Percentiles rank a stretch among this genome's conserved stretches.
Conservation (phyloP, 768 basidiomycete genomes). For the Boletellus ananiceps region DNA sequence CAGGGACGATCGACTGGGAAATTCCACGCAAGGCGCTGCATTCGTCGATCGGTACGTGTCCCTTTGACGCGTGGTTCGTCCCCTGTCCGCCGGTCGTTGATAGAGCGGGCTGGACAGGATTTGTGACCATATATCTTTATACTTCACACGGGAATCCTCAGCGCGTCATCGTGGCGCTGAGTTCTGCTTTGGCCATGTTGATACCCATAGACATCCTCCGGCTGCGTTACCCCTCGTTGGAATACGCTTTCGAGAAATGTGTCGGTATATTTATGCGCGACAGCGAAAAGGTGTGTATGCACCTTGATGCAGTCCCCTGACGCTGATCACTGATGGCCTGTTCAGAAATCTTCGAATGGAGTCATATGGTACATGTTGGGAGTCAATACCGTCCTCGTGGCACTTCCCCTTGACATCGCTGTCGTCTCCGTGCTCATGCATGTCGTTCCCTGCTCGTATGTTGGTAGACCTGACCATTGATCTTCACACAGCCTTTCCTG, state of each 20-base stretch:
- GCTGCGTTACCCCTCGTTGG: constrained; percentile 60
- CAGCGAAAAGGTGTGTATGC: constrained; percentile 59
- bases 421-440: constrained; percentile 88
- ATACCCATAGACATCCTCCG: constrained; percentile 74
- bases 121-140: constrained; percentile 61
- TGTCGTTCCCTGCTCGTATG: constrained; percentile 27
- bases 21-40: constrained; percentile 86
- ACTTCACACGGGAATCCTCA: constrained; percentile 42
- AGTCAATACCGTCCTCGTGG: constrained; percentile 66
- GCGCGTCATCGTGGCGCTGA: constrained; percentile 57
- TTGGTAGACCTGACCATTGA: background rate
- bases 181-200: constrained; percentile 62
- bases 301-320: background rate
- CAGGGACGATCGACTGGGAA: constrained; percentile 66
- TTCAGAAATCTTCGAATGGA: constrained; percentile 65
- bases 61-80: constrained; percentile 1
- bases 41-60: constrained; percentile 75
- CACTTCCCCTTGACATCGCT: constrained; percentile 83
- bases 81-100: constrained; percentile 2
- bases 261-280: constrained; percentile 89
- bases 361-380: constrained; percentile 89
- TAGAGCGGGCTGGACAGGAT: constrained; percentile 38
- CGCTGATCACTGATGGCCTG: background rate
- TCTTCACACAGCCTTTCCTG: constrained; percentile 67
- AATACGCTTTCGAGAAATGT: constrained; percentile 60